phyloP scores from a whole-genome alignment of 2,329 filamentous ascomycete genomes.

The Clonostachys byssicola region DNA sequence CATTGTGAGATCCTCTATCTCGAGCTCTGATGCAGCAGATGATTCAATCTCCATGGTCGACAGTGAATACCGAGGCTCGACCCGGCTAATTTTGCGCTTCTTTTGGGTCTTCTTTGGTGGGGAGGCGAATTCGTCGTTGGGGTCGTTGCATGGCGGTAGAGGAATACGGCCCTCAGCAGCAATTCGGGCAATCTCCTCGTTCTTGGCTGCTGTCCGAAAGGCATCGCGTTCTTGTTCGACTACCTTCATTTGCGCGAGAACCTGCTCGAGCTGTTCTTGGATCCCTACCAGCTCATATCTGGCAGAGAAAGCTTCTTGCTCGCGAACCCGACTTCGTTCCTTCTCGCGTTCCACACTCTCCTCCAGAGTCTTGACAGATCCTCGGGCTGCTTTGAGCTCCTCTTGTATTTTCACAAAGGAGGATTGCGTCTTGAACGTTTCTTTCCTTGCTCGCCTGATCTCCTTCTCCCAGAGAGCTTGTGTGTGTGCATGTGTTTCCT shows the following conservation, averaged over 20 bases:
- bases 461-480: conserved; percentile 71
- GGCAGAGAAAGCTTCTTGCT: conserved; percentile 66
- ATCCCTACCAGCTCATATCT: conserved; percentile 61
- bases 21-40: conserved; percentile 51
- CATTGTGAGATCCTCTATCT: conserved; percentile 51
- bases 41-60: conserved; percentile 46
- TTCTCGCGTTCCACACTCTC: conserved; percentile 60
- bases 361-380: conserved; percentile 49
- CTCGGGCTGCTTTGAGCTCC: conserved; percentile 61
- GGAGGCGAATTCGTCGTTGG: conserved; percentile 59
- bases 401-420: conserved; percentile 67
- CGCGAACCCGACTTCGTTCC: conserved; percentile 53
- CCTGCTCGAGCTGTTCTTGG: conserved; percentile 63
- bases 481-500: conserved; percentile 64
- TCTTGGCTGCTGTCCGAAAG: conserved; percentile 66
- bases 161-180: conserved; percentile 69
- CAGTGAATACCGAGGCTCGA: conserved; percentile 37
- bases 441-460: conserved; percentile 64
- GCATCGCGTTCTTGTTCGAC: conserved; percentile 73
- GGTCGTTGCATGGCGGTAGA: conserved; percentile 48
- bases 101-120: conserved; percentile 40
- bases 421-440: conserved; percentile 72
- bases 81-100: conserved; percentile 17
- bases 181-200: conserved; percentile 69
- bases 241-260: conserved; percentile 58